Evolutionary conservation across 192 early-diverging fungal species (phyloP), one percentile per base, ranked within the genome.

Genomic region (Glomus cerebriforme): DNA sequence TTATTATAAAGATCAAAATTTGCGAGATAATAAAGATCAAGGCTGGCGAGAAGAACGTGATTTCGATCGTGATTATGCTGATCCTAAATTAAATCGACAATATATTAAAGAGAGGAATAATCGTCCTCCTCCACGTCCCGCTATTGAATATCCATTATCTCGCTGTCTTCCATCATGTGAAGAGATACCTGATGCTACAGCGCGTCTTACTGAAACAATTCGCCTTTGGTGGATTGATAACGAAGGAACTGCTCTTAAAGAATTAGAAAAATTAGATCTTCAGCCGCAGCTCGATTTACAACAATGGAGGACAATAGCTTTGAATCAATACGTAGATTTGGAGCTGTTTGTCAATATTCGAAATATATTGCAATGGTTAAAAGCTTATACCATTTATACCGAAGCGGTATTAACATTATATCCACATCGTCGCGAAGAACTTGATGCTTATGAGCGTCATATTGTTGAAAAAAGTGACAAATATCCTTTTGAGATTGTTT

Each of bases 201-300:
- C 68, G 24, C 68, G 68, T 43, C 35, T 70, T 45, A 70, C 32
- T 15, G 68, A 70, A 24, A 70, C 39, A n/a, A 70, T 70, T 43
- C 68, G 68, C 34, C 32, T 70, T 35, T 70, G 68, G 68, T 70
- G 68, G 68, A 35, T 70, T 43, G 68, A 70, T 70, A 70, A 70
- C 26, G 35, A 70, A 70, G 68, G 39, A 26, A 43, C n/a, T 35
- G 68, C 68, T 13, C 39, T 70, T 12, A 34, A 35, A 35, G 68
- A 70, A 43, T 24, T 70, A 43, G 68, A 70, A n/a, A 70, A 70
- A 45, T 34, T 70, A 22, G 68, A 43, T 35, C 68, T 70, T 45
- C 68, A 45, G 34, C 68, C 68, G 1, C 68, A 70, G 31, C 34
- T 70, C 10, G 34, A n/a, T 9, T 43, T 45, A 22, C 32, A 45